Evolutionary conservation across 176 grass and related monocot species (phyloP), one percentile per base, ranked within the genome.

Genomic region (Avena sativa): DNA sequence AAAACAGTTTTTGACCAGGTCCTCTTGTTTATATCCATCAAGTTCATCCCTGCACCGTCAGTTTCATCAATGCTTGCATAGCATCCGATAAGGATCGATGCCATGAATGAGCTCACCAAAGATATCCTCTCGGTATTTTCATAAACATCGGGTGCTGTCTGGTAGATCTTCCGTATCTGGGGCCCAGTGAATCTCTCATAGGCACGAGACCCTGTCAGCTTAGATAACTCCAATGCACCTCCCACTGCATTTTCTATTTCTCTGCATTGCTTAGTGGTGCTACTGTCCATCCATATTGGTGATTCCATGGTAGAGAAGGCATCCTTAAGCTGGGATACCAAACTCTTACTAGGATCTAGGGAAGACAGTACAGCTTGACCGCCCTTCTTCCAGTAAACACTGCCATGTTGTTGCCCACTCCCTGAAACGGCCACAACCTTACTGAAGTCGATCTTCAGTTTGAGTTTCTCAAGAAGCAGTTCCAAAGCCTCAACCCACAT

Each of bases 281-380:
- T 98, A 85, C 92, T 91, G 85, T 98, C 96, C 96, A 98, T 98
- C 96, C 96, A 98, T 94, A 98, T 80, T 36, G 96, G 96, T 43
- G 93, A 95, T 46, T 96, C 90, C 81, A 72, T 84, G 34, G 89
- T 88, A 82, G 96, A 96, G 81, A 98, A 98, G 53, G 89, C 92
- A 78, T 94, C 68, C 74, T 86, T 91, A 21, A 98, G 71, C 62
- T 96, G 96, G 14, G 47, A 46, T 30, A 74, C 17, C 80, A 98
- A 93, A 58, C 74, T 86, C 85, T 94, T 92, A 79, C 71, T 84
- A 56, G 90, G 79, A 88, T 94, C 85, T 89, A 98, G 84, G 40
- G 92, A 96, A 71, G 96, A 87, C 52, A 98, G 70, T 4, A 88
- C 72, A 10, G 48, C 61, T 67, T 94, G 72, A 17, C 90, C 83